A percentile compares a stretch with the other conserved stretches of the same genome.
These are phyloP conservation scores for Aspergillus coremiiformis DNA, from an alignment of 495 filamentous ascomycete genomes.

Conservation along the genomic window DNA sequence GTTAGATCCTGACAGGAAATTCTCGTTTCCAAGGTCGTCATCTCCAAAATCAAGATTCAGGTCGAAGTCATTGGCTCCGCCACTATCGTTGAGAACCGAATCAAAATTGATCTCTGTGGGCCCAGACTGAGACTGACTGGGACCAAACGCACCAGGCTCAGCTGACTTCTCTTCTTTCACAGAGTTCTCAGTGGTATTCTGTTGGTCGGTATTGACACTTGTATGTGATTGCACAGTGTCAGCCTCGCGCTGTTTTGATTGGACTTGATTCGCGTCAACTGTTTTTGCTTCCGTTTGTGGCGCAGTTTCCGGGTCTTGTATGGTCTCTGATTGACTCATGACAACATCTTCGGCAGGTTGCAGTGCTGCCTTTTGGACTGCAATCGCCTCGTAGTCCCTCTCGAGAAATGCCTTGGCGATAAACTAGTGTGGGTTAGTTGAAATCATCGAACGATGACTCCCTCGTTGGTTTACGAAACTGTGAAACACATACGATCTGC, in stretches of 20 bases:
- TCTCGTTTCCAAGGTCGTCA: constrained; percentile 39
- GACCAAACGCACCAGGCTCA: constrained; percentile 5
- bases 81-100: constrained; percentile 29
- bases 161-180: constrained; percentile 24
- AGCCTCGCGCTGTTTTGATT: constrained; percentile 15
- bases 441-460: not conserved
- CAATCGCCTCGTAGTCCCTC: constrained; percentile 38
- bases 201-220: constrained; percentile 11
- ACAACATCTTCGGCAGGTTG: constrained; percentile 24
- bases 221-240: constrained; percentile 5
- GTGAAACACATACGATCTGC: constrained; percentile 40
- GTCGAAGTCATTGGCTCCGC: constrained; percentile 34
- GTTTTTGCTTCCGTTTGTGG: constrained; percentile 13
- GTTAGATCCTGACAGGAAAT: constrained; percentile 33
- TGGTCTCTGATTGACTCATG: constrained; percentile 24
- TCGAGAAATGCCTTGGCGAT: constrained; percentile 42
- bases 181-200: constrained; percentile 9
- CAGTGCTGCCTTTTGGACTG: constrained; percentile 27
- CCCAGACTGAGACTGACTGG: constrained; percentile 17
- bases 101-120: constrained; percentile 36
- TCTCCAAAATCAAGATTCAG: constrained; percentile 42
- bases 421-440: constrained; percentile 27
- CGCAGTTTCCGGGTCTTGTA: constrained; percentile 11
- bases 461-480: not conserved
- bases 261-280: constrained; percentile 5